These are phyloP conservation scores for Chaetomium fimeti DNA, from an alignment of 495 filamentous ascomycete genomes.

Conservation along the genomic window DNA sequence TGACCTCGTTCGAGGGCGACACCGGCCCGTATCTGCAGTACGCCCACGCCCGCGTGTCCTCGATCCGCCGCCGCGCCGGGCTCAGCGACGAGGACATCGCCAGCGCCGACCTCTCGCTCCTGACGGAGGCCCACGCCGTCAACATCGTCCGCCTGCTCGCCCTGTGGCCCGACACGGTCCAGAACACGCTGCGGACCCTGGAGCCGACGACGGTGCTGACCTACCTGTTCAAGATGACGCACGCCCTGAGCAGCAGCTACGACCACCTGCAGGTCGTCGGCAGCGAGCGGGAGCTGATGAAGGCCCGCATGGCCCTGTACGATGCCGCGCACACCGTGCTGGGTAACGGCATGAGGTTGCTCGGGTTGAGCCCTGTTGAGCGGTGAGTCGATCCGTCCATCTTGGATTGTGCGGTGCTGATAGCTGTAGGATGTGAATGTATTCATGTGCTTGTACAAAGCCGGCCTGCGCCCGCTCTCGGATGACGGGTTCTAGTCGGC, in stretches of 20 bases:
- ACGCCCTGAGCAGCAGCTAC: constrained; percentile 78
- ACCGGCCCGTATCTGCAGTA: constrained; percentile 71
- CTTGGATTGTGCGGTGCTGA: constrained; percentile 13
- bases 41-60: constrained; percentile 63
- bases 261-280: constrained; percentile 78
- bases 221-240: constrained; percentile 88
- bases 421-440: constrained; percentile 30
- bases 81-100: constrained; percentile 55
- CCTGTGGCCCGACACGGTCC: constrained; percentile 63
- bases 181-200: constrained; percentile 62
- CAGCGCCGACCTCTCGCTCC: constrained; percentile 56
- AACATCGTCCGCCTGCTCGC: constrained; percentile 61
- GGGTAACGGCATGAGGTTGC: constrained; percentile 77
- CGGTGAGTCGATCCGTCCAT: constrained; percentile 41
- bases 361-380: constrained; percentile 75
- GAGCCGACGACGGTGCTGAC: constrained; percentile 69
- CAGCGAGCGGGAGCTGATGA: constrained; percentile 66
- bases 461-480: background rate
- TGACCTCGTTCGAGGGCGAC: constrained; percentile 70
- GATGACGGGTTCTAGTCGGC: background rate
- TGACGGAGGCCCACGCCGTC: constrained; percentile 58
- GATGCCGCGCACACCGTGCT: constrained; percentile 74
- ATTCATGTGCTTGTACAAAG: too few relatives aligned
- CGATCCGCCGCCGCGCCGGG: constrained; percentile 55
- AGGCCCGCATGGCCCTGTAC: constrained; percentile 79